Percentiles rank a stretch among this genome's conserved stretches.
Evolutionary conservation across 345 rosid genomes (phyloP).

Genomic region (Boechera retrofracta): DNA sequence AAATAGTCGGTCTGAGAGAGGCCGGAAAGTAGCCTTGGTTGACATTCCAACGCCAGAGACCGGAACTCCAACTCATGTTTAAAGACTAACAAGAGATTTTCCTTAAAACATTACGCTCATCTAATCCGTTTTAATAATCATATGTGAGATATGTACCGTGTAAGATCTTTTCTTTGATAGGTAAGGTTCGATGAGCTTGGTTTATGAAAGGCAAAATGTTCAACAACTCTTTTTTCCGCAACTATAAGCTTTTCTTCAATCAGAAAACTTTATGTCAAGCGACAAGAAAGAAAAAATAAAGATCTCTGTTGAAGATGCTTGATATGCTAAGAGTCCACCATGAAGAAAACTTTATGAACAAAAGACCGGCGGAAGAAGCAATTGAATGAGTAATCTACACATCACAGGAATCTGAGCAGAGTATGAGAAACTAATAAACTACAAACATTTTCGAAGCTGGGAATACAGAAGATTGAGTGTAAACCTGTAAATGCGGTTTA

Average conservation of each 20-base stretch:
- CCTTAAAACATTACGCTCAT: no score
- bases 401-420: not conserved
- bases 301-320: not conserved
- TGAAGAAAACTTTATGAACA: constrained; percentile 15
- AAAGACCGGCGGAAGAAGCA: constrained; percentile 6
- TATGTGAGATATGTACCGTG: constrained; percentile 14
- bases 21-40: constrained; percentile 52
- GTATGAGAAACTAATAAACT: constrained; percentile 1
- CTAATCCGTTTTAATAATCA: not conserved
- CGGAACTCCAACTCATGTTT: constrained; percentile 57
- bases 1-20: constrained; percentile 76
- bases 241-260: not conserved
- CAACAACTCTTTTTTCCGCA: not conserved
- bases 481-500: not conserved
- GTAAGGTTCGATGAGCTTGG: constrained; percentile 26
- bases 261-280: not conserved
- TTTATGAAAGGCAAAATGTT: constrained; percentile 11
- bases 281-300: not conserved
- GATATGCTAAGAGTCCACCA: not conserved
- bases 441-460: not conserved
- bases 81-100: constrained; percentile 25
- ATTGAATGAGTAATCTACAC: not conserved
- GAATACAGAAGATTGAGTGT: not conserved
- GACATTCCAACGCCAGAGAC: constrained; percentile 56
- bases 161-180: constrained; percentile 22